Conservation (phyloP, 495 filamentous ascomycete species). For the Clohesyomyces aquaticus region DNA sequence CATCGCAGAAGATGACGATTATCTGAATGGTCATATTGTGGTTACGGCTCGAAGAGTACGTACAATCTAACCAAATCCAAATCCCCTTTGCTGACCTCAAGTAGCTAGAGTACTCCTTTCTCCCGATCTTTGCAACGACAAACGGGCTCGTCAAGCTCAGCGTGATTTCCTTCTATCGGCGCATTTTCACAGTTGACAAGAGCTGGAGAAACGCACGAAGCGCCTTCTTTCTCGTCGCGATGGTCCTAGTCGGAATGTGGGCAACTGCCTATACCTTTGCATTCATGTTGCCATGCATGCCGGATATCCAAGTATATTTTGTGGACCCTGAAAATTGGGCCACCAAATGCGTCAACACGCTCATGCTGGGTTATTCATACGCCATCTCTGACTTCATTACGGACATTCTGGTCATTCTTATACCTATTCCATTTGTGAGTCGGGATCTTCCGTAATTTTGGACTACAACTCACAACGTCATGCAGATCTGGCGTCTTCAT, state of each 20-base stretch:
- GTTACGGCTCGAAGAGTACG: too few relatives aligned
- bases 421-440: conserved; percentile 17
- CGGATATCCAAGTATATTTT: too few relatives aligned
- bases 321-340: too few relatives aligned
- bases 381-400: conserved; percentile 10
- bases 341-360: neutral
- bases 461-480: neutral
- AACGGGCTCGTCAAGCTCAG: conserved; percentile 10
- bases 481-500: conserved; percentile 12
- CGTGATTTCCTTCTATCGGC: conserved; percentile 8
- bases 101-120: conserved; percentile 19
- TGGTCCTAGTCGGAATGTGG: conserved; percentile 3
- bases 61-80: neutral
- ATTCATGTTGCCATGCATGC: too few relatives aligned
- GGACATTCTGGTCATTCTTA: conserved; percentile 12
- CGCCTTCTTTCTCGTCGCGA: neutral
- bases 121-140: conserved; percentile 1
- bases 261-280: neutral
- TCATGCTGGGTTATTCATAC: neutral
- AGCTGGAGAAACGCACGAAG: conserved; percentile 2
- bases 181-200: conserved; percentile 5
- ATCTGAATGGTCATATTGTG: too few relatives aligned
- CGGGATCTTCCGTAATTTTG: neutral
- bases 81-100: too few relatives aligned
- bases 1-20: too few relatives aligned